phyloP scores from a whole-genome alignment of 176 grass and related monocot genomes.

The Zea mays region DNA sequence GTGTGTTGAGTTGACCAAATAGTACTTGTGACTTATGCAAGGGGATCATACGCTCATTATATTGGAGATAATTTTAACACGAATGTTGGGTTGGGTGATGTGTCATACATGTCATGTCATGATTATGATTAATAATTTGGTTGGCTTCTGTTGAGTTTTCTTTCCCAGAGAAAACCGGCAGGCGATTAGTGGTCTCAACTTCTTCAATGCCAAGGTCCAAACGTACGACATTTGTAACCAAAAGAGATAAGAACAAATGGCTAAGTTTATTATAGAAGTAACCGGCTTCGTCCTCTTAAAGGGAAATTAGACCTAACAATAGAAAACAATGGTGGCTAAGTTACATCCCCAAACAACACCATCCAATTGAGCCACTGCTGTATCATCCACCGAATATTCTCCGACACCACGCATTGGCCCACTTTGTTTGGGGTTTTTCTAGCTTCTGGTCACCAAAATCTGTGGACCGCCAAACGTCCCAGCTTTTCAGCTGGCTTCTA shows the following conservation, averaged over 20 bases:
- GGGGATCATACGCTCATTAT: not conserved
- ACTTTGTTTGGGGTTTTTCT: too few relatives aligned
- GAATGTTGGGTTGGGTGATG: slow-evolving; percentile 32
- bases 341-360: too few relatives aligned
- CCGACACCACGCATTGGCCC: too few relatives aligned
- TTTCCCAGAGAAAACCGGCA: not conserved
- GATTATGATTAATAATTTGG: not conserved
- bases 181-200: not conserved
- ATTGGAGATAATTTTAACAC: slow-evolving; percentile 27
- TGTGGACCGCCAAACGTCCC: too few relatives aligned
- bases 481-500: too few relatives aligned
- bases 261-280: too few relatives aligned
- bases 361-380: too few relatives aligned
- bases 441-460: too few relatives aligned
- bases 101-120: slow-evolving; percentile 8
- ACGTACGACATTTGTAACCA: not conserved
- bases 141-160: not conserved
- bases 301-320: too few relatives aligned
- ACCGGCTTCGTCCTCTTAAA: too few relatives aligned
- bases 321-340: too few relatives aligned
- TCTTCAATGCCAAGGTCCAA: not conserved
- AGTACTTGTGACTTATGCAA: slow-evolving; percentile 27
- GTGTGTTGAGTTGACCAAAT: slow-evolving; percentile 50
- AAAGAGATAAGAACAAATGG: not conserved
- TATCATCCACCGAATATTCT: too few relatives aligned